Evolutionary conservation across 176 grass and related monocot species (phyloP).

Genomic region (Hordeum marinum): DNA sequence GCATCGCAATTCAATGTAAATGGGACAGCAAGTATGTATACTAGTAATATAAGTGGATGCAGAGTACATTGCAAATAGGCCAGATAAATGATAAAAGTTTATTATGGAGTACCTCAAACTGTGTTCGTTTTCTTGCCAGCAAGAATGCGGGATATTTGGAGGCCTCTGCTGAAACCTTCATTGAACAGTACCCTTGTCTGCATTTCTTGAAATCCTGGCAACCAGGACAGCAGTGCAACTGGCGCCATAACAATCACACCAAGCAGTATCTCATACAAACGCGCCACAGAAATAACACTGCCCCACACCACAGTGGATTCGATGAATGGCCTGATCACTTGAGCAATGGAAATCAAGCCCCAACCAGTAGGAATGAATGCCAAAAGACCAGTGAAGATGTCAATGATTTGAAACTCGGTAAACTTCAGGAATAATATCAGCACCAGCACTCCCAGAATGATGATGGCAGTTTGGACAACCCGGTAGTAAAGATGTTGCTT

Average conservation of each 20-base stretch:
- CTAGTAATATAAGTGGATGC: background rate
- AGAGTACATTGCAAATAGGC: background rate
- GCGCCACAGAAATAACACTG: slow-evolving; percentile 67
- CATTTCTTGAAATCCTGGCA: slow-evolving; percentile 98
- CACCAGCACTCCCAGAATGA: slow-evolving; percentile 58
- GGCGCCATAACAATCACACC: slow-evolving; percentile 84
- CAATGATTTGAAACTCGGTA: slow-evolving; percentile 72
- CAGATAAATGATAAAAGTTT: background rate
- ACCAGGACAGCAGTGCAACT: slow-evolving; percentile 83
- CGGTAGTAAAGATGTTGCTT: slow-evolving; percentile 90
- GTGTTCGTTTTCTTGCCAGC: slow-evolving; percentile 70
- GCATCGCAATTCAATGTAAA: slow-evolving; percentile 2
- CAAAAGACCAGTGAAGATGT: slow-evolving; percentile 84
- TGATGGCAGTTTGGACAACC: slow-evolving; percentile 50
- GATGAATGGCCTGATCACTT: slow-evolving; percentile 90
- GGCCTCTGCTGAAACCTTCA: slow-evolving; percentile 95
- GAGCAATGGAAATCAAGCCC: slow-evolving; percentile 93
- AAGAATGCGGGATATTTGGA: slow-evolving; percentile 93
- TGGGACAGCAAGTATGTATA: background rate
- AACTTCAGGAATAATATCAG: slow-evolving; percentile 79
- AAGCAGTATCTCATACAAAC: slow-evolving; percentile 88
- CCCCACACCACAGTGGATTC: slow-evolving; percentile 76
- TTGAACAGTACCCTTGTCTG: slow-evolving; percentile 96
- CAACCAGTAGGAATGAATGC: slow-evolving; percentile 97
- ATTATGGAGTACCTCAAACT: slow-evolving; percentile 70